Conservation (phyloP, 345 rosid species). For the Draba incana region DNA sequence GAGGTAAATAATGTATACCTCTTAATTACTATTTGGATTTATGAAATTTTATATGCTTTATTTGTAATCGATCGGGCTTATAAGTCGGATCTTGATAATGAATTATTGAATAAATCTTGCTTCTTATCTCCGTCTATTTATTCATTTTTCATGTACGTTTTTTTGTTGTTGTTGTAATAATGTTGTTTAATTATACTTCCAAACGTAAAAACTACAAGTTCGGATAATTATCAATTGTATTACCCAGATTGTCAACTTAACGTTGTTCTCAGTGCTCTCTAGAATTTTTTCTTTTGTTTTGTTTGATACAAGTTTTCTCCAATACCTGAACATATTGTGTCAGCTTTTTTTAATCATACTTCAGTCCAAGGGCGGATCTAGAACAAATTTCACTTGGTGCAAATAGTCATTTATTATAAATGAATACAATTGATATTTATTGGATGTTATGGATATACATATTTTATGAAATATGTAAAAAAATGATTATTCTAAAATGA, state of each 20-base stretch:
- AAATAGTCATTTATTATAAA: too few species aligned
- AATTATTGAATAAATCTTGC: slow-evolving; percentile 10
- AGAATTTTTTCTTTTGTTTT: too few species aligned
- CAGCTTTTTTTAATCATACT: too few species aligned
- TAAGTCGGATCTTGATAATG: slow-evolving; percentile 7
- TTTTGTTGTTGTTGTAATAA: not conserved
- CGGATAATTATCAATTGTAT: not conserved
- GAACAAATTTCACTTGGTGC: too few species aligned
- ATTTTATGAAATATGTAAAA: too few species aligned
- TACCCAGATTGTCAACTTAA: not conserved
- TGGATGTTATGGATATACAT: too few species aligned
- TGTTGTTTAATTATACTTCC: not conserved
- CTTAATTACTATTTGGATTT: slow-evolving; percentile 1
- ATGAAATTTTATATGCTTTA: not conserved
- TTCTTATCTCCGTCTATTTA: not conserved
- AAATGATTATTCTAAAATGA: too few species aligned
- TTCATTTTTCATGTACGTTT: not conserved
- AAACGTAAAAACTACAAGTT: not conserved
- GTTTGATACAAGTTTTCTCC: too few species aligned
- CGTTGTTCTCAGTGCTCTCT: not conserved
- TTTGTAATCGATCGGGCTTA: slow-evolving; percentile 3
- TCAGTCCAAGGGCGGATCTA: too few species aligned
- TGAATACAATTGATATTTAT: too few species aligned
- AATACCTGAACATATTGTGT: too few species aligned
- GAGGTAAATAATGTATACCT: not conserved